A percentile compares a stretch with the other conserved stretches of the same genome.
phyloP scores from a whole-genome alignment of 768 basidiomycete species.

The Cystobasidiopsis lactophilus region DNA sequence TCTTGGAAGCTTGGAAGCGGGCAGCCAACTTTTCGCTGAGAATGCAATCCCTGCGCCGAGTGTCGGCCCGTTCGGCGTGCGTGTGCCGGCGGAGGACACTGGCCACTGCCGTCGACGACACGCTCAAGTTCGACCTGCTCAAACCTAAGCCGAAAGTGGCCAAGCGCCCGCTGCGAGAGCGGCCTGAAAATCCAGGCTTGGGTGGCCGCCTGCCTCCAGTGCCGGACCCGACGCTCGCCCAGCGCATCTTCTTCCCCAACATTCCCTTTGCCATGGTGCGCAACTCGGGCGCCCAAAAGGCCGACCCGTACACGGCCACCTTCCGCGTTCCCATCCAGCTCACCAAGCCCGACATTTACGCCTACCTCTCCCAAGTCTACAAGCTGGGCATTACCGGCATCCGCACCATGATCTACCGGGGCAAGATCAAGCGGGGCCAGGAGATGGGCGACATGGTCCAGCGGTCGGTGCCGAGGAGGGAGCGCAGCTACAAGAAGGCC shows the following conservation, averaged over 20 bases:
- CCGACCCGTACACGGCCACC: conserved; percentile 19
- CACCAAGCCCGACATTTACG: conserved; percentile 20
- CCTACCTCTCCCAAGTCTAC: conserved; percentile 20
- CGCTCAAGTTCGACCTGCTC: no score
- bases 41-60: no score
- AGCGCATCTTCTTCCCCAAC: conserved; percentile 16
- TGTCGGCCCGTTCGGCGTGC: no score
- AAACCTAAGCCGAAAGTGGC: no score
- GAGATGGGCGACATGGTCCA: conserved; percentile 7
- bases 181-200: no score
- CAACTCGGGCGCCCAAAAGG: conserved; percentile 13
- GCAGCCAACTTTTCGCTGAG: no score
- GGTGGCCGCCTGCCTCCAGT: no score
- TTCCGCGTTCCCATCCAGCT: conserved; percentile 18
- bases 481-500: conserved; percentile 17
- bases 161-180: no score
- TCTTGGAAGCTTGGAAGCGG: no score
- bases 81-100: no score
- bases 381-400: conserved; percentile 15
- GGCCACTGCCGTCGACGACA: no score
- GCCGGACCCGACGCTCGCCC: neutral
- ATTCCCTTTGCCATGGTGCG: conserved; percentile 19
- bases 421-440: conserved; percentile 11
- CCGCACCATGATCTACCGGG: conserved; percentile 18
- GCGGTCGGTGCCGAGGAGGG: conserved; percentile 12